Conservation (phyloP, 208 protist genomes). For the Novymonas esmeraldas region DNA sequence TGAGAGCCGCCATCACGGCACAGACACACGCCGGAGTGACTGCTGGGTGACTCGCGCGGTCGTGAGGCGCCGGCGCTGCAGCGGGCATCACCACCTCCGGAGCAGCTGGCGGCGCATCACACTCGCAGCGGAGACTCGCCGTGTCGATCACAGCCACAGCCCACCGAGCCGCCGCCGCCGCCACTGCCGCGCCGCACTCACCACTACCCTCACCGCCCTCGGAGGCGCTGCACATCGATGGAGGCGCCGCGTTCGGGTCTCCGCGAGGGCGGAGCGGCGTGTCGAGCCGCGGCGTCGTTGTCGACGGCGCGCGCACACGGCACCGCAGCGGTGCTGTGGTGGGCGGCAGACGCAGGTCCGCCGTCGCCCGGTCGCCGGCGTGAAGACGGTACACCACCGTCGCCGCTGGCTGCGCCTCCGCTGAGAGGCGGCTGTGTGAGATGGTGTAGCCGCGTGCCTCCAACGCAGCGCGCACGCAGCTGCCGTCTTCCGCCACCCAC, state of each 20-base stretch:
- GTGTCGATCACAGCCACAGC: slow-evolving; percentile 1
- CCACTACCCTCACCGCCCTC: background rate
- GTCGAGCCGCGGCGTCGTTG: background rate
- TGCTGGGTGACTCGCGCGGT: too few species aligned
- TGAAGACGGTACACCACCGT: slow-evolving; percentile 40
- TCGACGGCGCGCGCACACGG: background rate
- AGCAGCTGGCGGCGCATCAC: too few species aligned
- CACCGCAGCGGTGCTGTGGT: slow-evolving; percentile 19
- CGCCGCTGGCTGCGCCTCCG: slow-evolving; percentile 24
- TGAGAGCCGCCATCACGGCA: background rate
- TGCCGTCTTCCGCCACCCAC: slow-evolving; percentile 76
- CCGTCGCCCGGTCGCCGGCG: background rate
- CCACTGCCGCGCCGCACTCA: background rate
- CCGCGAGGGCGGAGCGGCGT: background rate
- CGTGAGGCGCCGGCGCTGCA: too few species aligned
- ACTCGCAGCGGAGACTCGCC: slow-evolving; percentile 3
- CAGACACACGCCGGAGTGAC: slow-evolving; percentile 2
- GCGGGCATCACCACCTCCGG: too few species aligned
- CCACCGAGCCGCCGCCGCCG: background rate
- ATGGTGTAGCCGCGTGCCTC: slow-evolving; percentile 54
- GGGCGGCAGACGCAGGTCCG: slow-evolving; percentile 17
- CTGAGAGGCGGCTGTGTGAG: slow-evolving; percentile 40
- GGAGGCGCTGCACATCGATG: too few species aligned
- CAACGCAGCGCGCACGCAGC: slow-evolving; percentile 37
- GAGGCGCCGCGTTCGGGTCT: background rate